Percentiles rank a stretch among this genome's conserved stretches.
These are phyloP conservation scores for Elsinoe arachidis DNA, from an alignment of 2,329 filamentous ascomycete species.

Conservation along the genomic window DNA sequence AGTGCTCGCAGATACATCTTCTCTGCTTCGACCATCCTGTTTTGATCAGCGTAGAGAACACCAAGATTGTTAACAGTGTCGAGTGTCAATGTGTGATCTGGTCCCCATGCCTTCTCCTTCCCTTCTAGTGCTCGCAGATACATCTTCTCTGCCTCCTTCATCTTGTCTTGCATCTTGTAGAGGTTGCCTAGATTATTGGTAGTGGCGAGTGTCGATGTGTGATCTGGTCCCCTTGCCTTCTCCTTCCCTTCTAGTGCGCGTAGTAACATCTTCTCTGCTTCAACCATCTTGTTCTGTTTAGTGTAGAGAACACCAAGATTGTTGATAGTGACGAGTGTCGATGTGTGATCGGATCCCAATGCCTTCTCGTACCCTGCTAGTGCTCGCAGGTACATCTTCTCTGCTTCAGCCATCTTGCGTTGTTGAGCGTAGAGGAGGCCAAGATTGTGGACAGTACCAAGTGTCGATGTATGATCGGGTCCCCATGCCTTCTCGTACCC, in stretches of 20 bases:
- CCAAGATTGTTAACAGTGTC: slow-evolving; percentile 15
- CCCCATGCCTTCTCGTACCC: not conserved
- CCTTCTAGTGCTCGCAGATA: slow-evolving; percentile 15
- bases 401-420: too few species aligned
- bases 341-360: not conserved
- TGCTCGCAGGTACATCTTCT: too few species aligned
- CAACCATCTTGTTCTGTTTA: too few species aligned
- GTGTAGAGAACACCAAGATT: slow-evolving; percentile 4
- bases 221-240: slow-evolving; percentile 12
- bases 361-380: not conserved
- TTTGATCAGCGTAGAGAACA: slow-evolving; percentile 13
- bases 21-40: slow-evolving; percentile 15
- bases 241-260: slow-evolving; percentile 15
- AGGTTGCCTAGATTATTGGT: slow-evolving; percentile 8
- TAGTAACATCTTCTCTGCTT: too few species aligned
- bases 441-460: slow-evolving; percentile 3
- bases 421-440: not conserved
- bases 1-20: slow-evolving; percentile 16
- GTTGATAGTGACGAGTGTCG: not conserved
- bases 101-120: slow-evolving; percentile 12
- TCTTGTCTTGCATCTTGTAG: not conserved
- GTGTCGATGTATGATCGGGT: not conserved
- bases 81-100: slow-evolving; percentile 15
- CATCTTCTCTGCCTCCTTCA: too few species aligned
- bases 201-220: slow-evolving; percentile 14